phyloP scores from a whole-genome alignment of 257 asterid genomes.

The Solanum piurae region DNA sequence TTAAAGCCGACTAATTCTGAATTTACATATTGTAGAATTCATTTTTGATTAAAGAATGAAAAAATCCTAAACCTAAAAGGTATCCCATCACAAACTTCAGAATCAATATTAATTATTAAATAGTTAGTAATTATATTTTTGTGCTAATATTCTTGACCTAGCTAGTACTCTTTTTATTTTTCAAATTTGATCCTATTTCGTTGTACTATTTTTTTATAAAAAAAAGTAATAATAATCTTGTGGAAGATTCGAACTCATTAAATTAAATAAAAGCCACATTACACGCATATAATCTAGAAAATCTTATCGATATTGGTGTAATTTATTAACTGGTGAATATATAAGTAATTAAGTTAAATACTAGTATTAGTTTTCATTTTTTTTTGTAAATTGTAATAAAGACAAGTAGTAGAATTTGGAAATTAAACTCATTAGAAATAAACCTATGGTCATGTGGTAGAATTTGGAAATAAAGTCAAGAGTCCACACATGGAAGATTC shows the following conservation, averaged over 20 bases:
- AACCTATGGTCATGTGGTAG: background rate
- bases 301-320: background rate
- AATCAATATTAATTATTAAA: background rate
- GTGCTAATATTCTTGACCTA: background rate
- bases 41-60: too few species aligned
- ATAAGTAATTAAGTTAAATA: background rate
- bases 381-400: background rate
- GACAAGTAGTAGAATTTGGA: background rate
- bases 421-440: background rate
- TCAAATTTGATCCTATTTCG: background rate
- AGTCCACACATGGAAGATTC: background rate
- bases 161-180: background rate
- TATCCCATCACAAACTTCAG: background rate
- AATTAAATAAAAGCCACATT: too few species aligned
- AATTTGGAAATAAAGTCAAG: background rate
- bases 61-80: too few species aligned
- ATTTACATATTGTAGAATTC: fast-evolving
- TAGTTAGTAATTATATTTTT: background rate
- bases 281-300: background rate
- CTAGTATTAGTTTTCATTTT: background rate
- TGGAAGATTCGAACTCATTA: too few species aligned
- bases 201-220: background rate
- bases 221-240: too few species aligned
- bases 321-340: background rate
- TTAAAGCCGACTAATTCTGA: fast-evolving